Base-by-base conservation (phyloP, 139 green algal genomes). In the Chlorella sp. region DNA sequence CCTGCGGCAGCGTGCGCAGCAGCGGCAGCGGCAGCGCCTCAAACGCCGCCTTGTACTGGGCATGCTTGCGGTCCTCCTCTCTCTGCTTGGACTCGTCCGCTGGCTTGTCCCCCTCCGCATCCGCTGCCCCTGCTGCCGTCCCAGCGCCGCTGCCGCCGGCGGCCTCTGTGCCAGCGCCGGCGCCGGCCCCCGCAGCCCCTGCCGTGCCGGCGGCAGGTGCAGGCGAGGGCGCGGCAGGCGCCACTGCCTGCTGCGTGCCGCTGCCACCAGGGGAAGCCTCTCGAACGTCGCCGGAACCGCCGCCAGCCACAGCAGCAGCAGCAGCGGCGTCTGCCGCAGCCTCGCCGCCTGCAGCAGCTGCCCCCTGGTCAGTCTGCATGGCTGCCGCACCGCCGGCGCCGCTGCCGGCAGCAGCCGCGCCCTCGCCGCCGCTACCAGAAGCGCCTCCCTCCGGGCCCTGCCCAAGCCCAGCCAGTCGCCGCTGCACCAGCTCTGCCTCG, bases 1-100 rank as follows among this genome's bases (percentile, higher is more conserved):
- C 75, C 34, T 76, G 56, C 5, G 85, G 82, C 56, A 91, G 85
- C 65, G 78, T 63, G 36, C 69, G 68, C 34, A 91, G 71, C 63
- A 91, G 81, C 3, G 74, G 57, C 74, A 73, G 44, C 55, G 80
- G 84, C 55, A 91, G 83, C 21, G 39, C 81, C 16, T 56, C 81
- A 64, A 88, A 76, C 30, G 79, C 82, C 25, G 23, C 34, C 67
- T 56, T 72, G n/a, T 78, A 76, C 26, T 68, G 32, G 34, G 65
- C 38, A 39, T 83, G 65, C 80, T 71, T 55, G 74, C 67, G 36
- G 81, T 88, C 55, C 80, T 79, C 80, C 62, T 41, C 80, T n/a
- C 21, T 56, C 32, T 70, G 17, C 78, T 32, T 41, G 38, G 60
- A 57, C 26, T 38, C 62, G 9, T 41, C 78, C 47, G 55, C 74